These are phyloP conservation scores for Abortiporus biennis DNA, from an alignment of 1,284 basidiomycete species.

Conservation along the genomic window DNA sequence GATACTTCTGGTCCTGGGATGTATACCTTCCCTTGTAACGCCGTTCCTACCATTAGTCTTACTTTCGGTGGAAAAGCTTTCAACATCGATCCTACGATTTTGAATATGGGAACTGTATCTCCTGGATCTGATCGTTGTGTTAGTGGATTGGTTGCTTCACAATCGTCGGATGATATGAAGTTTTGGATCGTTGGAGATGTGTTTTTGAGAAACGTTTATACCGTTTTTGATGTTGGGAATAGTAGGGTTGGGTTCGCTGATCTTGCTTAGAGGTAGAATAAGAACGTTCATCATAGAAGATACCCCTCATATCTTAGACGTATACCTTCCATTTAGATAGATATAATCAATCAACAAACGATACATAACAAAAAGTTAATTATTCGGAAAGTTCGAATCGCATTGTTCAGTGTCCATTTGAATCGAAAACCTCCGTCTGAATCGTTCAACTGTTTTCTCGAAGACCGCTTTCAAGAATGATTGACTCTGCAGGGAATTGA, in stretches of 20 bases:
- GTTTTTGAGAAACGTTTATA: constrained; percentile 20
- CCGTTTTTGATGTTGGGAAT: constrained; percentile 18
- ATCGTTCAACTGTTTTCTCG: no score
- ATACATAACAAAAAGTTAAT: no score
- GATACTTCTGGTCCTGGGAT: constrained; percentile 12
- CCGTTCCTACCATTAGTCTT: constrained; percentile 12
- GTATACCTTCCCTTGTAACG: constrained; percentile 20
- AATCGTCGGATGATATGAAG: constrained; percentile 5
- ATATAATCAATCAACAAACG: no score
- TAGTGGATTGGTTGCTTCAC: constrained; percentile 18
- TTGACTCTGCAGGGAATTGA: no score
- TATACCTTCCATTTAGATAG: no score
- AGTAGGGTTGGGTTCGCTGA: constrained; percentile 20
- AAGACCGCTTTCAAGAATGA: no score
- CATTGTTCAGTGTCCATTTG: no score
- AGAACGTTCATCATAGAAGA: no score
- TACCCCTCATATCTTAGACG: no score
- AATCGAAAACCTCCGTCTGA: no score
- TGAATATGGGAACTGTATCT: constrained; percentile 17
- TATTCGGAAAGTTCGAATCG: no score
- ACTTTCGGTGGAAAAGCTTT: constrained; percentile 17
- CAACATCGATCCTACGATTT: constrained; percentile 12
- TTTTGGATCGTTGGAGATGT: constrained; percentile 23
- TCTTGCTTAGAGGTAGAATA: constrained; percentile 16
- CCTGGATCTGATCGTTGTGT: constrained; percentile 12